Evolutionary conservation across 179 eudicot genomes (phyloP), one percentile per base, ranked within the genome.

Genomic region (Silene vulgaris): DNA sequence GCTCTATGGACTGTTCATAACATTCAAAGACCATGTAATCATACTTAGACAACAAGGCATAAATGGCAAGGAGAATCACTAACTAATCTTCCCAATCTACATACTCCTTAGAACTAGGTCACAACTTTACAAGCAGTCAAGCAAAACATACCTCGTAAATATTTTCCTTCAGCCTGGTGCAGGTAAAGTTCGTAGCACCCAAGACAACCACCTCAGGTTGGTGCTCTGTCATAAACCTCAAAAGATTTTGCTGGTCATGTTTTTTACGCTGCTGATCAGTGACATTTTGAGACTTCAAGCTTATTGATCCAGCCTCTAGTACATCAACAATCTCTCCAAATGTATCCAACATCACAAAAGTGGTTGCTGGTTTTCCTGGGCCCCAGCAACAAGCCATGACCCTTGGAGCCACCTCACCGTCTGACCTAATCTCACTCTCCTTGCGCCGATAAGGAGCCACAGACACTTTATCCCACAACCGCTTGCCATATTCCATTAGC

Each of bases 311-410:
- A 16, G 93, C 96, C 81, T 86, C 87, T 67, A 96, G 75, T 3
- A 88, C 89, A 86, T 96, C 97, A 54, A 93, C 82, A 66, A 96
- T 87, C 82, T 96, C 98, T 75, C 99, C 99, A 83, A 80, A 87
- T 26, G 98, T 89, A 87, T 96, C 99, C 83, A 96, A 78, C 99
- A 96, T 93, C 79, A 93, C 99, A 75, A 96, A 93, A 37, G 98
- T 93, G 20, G 90, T 93, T n/a, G 92, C 76, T 48, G 99, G 96
- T 81, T 89, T 93, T 71, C 98, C 98, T 67, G 88, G 90, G 23
- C 98, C 97, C 97, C 97, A 96, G 78, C 99, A 96, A 81, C 99
- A 96, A 77, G 98, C 97, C 99, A 96, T 93, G 62, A 96, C 96
- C 88, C 98, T 89, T 0, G 98, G 99, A 72, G 97, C 98, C 60